Conservation (phyloP, 192 early-diverging fungal species). For the Linnemannia schmuckeri region DNA sequence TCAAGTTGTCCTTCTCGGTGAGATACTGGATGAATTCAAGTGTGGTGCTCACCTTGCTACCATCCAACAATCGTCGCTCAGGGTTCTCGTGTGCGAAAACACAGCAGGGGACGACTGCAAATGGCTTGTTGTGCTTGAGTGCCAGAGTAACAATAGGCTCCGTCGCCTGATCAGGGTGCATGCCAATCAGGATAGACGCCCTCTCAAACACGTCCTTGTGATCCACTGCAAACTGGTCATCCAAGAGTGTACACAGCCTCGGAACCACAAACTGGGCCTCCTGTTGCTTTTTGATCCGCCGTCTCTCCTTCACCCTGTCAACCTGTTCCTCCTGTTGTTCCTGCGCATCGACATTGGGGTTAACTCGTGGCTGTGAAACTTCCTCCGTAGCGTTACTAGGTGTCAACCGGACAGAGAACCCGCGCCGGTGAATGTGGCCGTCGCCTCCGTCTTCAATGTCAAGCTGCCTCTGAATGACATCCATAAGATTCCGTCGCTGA, state of each 20-base stretch:
- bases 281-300: conserved; percentile 27
- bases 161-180: conserved; percentile 73
- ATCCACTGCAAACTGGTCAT: conserved; percentile 47
- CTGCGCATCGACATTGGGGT: background rate
- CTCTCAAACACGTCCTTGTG: conserved; percentile 34
- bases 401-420: background rate
- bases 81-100: conserved; percentile 69
- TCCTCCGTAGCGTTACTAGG: background rate
- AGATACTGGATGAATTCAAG: conserved; percentile 61
- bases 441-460: conserved; percentile 48
- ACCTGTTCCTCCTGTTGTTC: background rate
- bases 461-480: conserved; percentile 38
- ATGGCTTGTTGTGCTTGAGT: conserved; percentile 59
- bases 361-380: background rate
- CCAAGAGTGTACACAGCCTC: conserved; percentile 48
- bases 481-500: conserved; percentile 37
- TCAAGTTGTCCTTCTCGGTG: conserved; percentile 45
- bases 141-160: conserved; percentile 69
- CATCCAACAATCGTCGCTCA: conserved; percentile 53
- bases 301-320: conserved; percentile 16
- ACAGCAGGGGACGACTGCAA: conserved; percentile 60
- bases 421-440: conserved; percentile 13
- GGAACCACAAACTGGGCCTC: conserved; percentile 32
- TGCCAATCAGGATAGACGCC: conserved; percentile 64
- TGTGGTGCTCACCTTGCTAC: conserved; percentile 55